phyloP scores from a whole-genome alignment of 441 rosid genomes.

The Metrosideros polymorpha region DNA sequence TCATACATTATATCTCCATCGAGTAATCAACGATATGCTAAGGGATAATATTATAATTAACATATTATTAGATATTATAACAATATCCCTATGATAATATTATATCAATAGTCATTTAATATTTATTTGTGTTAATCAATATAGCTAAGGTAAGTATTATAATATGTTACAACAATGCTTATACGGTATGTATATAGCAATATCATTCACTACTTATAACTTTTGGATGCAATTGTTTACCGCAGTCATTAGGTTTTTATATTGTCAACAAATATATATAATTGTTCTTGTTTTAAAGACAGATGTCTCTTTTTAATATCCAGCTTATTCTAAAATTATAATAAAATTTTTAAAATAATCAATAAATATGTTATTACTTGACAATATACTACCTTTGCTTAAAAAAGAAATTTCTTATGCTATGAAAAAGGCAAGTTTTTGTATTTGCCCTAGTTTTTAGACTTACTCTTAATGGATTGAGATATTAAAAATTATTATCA shows the following conservation, averaged over 20 bases:
- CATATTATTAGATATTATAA: neutral
- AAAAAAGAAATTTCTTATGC: neutral
- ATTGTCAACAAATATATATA: neutral
- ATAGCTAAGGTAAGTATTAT: neutral
- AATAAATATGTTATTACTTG: neutral
- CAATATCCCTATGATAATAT: neutral
- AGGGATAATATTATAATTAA: neutral
- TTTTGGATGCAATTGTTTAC: neutral
- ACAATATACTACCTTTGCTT: neutral
- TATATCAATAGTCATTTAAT: neutral
- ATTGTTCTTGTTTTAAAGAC: neutral
- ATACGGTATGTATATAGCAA: neutral
- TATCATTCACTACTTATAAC: neutral
- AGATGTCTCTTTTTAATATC: neutral
- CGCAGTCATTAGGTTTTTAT: neutral
- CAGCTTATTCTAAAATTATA: neutral
- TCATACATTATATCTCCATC: neutral
- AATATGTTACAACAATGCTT: neutral
- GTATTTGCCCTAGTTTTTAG: neutral
- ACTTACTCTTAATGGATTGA: neutral
- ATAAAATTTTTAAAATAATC: neutral
- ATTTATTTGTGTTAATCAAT: neutral
- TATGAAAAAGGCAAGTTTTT: neutral
- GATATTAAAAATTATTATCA: neutral
- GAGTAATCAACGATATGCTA: neutral